A percentile compares a stretch with the other conserved stretches of the same genome.
These are phyloP conservation scores for Collariella sp. DNA, from an alignment of 495 filamentous ascomycete species.

Conservation along the genomic window DNA sequence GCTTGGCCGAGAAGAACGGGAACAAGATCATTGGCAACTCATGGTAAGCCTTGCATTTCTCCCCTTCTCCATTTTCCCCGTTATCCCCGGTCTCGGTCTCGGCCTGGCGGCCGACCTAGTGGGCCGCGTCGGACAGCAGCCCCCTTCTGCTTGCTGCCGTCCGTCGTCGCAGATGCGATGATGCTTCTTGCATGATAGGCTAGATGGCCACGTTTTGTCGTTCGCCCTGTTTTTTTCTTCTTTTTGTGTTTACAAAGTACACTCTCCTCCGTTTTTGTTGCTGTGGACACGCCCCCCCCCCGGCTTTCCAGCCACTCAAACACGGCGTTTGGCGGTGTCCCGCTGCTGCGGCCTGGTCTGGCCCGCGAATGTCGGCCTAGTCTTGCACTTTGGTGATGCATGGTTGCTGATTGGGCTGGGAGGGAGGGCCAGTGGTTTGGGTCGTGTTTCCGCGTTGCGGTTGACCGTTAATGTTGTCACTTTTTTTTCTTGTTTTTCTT, in stretches of 20 bases:
- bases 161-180: no score
- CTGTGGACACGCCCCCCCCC: no score
- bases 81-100: no score
- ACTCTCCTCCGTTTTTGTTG: background rate
- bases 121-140: background rate
- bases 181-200: background rate
- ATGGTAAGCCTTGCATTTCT: constrained; percentile 57
- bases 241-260: no score
- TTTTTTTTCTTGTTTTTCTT: background rate
- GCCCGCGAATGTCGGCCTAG: background rate
- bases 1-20: constrained; percentile 80
- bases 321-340: background rate
- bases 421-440: background rate
- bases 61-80: constrained; percentile 14
- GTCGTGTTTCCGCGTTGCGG: background rate
- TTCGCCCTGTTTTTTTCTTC: background rate
- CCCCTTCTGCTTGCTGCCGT: no score
- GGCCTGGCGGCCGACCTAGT: no score
- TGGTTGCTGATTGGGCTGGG: background rate
- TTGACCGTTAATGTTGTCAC: background rate
- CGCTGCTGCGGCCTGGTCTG: constrained; percentile 1
- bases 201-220: background rate
- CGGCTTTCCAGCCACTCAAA: background rate
- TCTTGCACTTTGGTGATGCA: background rate
- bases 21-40: constrained; percentile 88